Evolutionary conservation across 2,329 filamentous ascomycete genomes (phyloP).

Genomic region (Trichoderma asperellum): DNA sequence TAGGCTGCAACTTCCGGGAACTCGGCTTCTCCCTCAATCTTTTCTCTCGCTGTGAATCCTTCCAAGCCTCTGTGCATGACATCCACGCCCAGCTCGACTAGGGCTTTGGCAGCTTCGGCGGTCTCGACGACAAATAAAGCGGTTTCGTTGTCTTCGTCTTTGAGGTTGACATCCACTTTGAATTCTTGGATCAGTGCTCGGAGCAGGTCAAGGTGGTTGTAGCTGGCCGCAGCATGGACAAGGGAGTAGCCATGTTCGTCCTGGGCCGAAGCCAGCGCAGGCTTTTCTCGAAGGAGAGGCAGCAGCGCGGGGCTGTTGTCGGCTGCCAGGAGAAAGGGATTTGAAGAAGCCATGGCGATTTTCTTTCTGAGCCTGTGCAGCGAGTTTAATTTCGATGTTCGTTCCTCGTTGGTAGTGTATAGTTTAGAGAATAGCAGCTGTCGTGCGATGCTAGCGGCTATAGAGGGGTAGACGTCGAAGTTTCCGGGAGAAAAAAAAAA

Average conservation of each 20-base stretch:
- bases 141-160: conserved; percentile 90
- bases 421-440: not conserved
- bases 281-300: conserved; percentile 72
- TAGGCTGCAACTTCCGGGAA: conserved; percentile 77
- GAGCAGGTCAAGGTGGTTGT: conserved; percentile 82
- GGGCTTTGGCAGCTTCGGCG: conserved; percentile 72
- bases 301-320: conserved; percentile 78
- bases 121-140: conserved; percentile 93
- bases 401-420: not conserved
- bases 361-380: not conserved
- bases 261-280: conserved; percentile 75
- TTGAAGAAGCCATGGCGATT: conserved; percentile 53
- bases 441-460: not conserved
- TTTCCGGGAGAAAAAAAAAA: not conserved
- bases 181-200: conserved; percentile 76
- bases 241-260: conserved; percentile 95
- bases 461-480: conserved; percentile 12
- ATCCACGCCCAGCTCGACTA: conserved; percentile 80
- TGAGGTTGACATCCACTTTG: conserved; percentile 76
- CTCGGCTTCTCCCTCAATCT: conserved; percentile 77
- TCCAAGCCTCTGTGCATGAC: conserved; percentile 68
- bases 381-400: too few species aligned
- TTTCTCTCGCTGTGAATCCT: conserved; percentile 78
- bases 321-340: conserved; percentile 76
- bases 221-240: conserved; percentile 89